A percentile compares a stretch with the other conserved stretches of the same genome.
Conservation (phyloP, 129 eudicot genomes). For the Lonicera japonica region DNA sequence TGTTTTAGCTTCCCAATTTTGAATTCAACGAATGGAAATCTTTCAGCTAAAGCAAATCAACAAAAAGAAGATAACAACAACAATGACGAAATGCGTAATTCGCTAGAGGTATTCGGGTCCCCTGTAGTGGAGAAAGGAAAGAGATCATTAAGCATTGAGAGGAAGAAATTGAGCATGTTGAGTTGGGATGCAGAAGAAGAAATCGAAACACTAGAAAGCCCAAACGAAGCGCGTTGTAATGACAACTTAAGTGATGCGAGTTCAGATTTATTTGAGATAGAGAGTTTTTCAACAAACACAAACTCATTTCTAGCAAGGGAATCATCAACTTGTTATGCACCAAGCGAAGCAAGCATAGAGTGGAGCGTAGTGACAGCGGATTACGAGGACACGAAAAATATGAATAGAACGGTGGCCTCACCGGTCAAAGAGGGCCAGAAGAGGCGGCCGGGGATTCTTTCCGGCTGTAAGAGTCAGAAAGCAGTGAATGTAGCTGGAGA, state of each 20-base stretch:
- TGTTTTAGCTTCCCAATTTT: conserved; percentile 39
- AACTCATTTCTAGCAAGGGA: neutral
- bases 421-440: conserved; percentile 27
- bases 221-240: conserved; percentile 16
- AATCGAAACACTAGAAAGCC: conserved; percentile 21
- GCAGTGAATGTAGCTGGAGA: conserved; percentile 70
- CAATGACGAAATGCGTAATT: conserved; percentile 15
- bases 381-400: neutral
- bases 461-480: conserved; percentile 61
- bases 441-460: conserved; percentile 44
- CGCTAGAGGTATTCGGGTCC: conserved; percentile 39
- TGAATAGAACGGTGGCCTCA: conserved; percentile 3
- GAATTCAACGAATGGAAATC: no score
- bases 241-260: conserved; percentile 67
- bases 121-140: conserved; percentile 28
- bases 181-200: conserved; percentile 52
- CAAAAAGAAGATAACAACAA: conserved; percentile 7
- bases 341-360: neutral
- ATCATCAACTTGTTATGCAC: neutral
- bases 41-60: neutral
- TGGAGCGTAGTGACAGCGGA: neutral
- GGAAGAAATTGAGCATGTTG: conserved; percentile 29
- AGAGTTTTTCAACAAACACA: conserved; percentile 46
- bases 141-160: conserved; percentile 29
- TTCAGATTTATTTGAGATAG: conserved; percentile 78